These are phyloP conservation scores for Cucurbita ficifolia DNA, from an alignment of 306 rosid genomes.

Conservation along the genomic window DNA sequence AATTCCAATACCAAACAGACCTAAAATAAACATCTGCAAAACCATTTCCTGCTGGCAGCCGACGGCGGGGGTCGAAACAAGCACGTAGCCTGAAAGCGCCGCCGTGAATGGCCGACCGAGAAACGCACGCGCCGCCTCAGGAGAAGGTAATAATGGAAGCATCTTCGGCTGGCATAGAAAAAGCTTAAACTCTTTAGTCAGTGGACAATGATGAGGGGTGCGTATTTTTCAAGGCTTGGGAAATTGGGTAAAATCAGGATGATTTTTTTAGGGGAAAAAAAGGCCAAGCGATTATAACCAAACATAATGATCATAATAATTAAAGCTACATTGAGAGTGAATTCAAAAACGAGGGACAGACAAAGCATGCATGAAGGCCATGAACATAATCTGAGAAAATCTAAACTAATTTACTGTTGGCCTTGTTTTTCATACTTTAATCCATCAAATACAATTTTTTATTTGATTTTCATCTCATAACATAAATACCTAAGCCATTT, in stretches of 20 bases:
- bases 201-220: conserved; percentile 1
- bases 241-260: not conserved
- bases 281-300: not conserved
- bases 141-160: not conserved
- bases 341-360: not conserved
- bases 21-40: not conserved
- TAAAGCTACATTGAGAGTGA: not conserved
- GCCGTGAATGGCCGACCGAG: not conserved
- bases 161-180: not conserved
- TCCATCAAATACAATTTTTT: not conserved
- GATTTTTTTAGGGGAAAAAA: not conserved
- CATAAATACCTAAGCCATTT: not conserved
- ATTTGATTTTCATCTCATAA: not conserved
- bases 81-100: not conserved
- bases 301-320: not conserved
- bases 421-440: not conserved
- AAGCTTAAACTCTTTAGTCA: not conserved
- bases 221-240: not conserved
- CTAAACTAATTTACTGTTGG: not conserved
- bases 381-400: not conserved
- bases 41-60: not conserved
- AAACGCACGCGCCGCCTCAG: not conserved
- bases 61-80: not conserved
- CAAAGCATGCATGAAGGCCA: conserved; percentile 3
- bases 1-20: not conserved